These are phyloP conservation scores for Setaria viridis DNA, from an alignment of 202 grass and related monocot genomes.

Conservation along the genomic window DNA sequence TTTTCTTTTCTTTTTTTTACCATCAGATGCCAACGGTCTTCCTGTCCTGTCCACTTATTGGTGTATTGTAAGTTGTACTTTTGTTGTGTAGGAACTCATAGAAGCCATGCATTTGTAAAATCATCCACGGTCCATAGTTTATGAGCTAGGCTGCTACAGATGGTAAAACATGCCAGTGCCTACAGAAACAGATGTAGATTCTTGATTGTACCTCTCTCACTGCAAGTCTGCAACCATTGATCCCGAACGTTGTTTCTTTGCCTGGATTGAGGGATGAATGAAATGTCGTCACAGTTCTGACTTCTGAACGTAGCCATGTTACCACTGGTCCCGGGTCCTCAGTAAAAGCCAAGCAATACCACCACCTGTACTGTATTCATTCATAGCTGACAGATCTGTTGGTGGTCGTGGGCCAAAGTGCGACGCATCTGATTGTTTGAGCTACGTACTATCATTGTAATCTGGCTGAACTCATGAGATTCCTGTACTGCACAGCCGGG, in stretches of 20 bases:
- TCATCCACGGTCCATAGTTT: background rate
- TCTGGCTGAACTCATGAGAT: slow-evolving; percentile 29
- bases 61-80: background rate
- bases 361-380: background rate
- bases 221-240: too few species aligned
- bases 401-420: slow-evolving; percentile 4
- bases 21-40: background rate
- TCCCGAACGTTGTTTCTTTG: background rate
- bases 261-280: background rate
- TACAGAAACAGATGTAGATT: background rate
- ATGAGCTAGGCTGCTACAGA: background rate
- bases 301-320: slow-evolving; percentile 12
- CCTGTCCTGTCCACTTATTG: background rate
- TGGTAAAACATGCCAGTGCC: background rate
- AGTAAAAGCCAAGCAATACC: slow-evolving; percentile 7
- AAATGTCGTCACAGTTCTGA: background rate
- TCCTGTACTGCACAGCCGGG: background rate
- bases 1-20: background rate
- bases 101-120: background rate
- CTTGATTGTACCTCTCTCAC: too few species aligned
- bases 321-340: background rate
- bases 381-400: background rate
- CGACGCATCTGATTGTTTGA: slow-evolving; percentile 12
- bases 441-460: background rate
- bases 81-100: background rate